Evolutionary conservation across 108 stramenopile genomes (phyloP), one percentile per base, ranked within the genome.

Genomic region (Nannochloropsis salina): DNA sequence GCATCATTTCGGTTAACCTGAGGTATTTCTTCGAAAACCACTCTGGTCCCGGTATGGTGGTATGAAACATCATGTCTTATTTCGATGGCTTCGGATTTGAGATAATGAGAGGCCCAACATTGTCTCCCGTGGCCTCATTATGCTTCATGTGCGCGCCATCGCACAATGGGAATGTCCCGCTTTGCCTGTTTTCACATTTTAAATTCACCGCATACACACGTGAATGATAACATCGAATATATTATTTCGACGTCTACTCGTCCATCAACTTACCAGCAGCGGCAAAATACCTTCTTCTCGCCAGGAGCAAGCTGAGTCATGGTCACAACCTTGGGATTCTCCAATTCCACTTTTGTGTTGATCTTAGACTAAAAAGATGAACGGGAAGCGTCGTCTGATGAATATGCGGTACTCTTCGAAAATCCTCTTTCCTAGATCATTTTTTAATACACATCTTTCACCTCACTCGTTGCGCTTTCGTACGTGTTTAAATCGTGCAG

Each of bases 101-200:
- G 21, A 96, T 94, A 90, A 97, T 96, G 83, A 97, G 88, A 18
- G 96, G 96, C 43, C 96, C 96, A 44, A 97, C 94, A 89, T 96
- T 96, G 82, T 96, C 95, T 2, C 95, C 95, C 1, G 93, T 93
- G 18, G 89, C 94, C 87, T 94, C 85, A 85, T 96, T 96, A 90
- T 96, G 95, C 45, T 93, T 87, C 80, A 90, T 83, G 87, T 96
- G 95, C 51, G 40, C 81, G 10, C 94, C 95, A 89, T 96, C 94
- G 82, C 95, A 96, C 41, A 94, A 80, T 6, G 95, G 95, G 82
- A 94, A 96, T 6, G 94, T 95, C 22, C 90, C 94, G 15, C 92
- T 93, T 85, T 93, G 90, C 96, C 95, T 95, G 86, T 74, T 74
- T 4, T 74, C 31, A 31, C 31, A 31, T 31, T 31, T 31, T 31